A percentile compares a stretch with the other conserved stretches of the same genome.
These are phyloP conservation scores for Neurospora sp. DNA, from an alignment of 495 filamentous ascomycete genomes.

Conservation along the genomic window DNA sequence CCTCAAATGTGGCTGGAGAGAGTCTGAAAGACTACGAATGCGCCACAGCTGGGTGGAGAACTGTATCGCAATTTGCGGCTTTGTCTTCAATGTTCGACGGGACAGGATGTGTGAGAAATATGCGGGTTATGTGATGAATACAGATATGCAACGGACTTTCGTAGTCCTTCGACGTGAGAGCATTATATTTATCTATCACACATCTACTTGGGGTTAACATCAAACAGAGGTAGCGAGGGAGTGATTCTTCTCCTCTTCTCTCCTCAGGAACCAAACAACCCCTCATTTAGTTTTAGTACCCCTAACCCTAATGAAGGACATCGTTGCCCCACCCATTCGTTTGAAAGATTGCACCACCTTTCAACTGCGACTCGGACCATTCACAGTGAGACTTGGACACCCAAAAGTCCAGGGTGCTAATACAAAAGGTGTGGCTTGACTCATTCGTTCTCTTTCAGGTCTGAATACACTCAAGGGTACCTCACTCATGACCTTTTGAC, in stretches of 20 bases:
- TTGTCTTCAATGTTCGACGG: neutral
- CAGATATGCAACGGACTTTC: too few relatives aligned
- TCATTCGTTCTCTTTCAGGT: neutral
- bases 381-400: neutral
- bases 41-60: neutral
- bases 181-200: too few relatives aligned
- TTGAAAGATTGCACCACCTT: neutral
- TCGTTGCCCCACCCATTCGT: neutral
- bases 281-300: neutral
- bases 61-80: neutral
- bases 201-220: neutral
- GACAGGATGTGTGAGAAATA: neutral
- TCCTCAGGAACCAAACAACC: neutral
- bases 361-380: neutral
- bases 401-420: neutral
- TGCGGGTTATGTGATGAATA: too few relatives aligned
- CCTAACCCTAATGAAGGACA: neutral
- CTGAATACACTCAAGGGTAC: neutral
- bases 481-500: neutral
- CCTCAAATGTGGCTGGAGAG: neutral
- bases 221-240: neutral
- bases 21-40: neutral
- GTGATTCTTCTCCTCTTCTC: neutral
- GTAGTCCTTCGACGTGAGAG: too few relatives aligned
- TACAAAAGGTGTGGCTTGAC: neutral